Conservation (phyloP, 2,329 filamentous ascomycete species). For the Aureobasidium mangrovei region DNA sequence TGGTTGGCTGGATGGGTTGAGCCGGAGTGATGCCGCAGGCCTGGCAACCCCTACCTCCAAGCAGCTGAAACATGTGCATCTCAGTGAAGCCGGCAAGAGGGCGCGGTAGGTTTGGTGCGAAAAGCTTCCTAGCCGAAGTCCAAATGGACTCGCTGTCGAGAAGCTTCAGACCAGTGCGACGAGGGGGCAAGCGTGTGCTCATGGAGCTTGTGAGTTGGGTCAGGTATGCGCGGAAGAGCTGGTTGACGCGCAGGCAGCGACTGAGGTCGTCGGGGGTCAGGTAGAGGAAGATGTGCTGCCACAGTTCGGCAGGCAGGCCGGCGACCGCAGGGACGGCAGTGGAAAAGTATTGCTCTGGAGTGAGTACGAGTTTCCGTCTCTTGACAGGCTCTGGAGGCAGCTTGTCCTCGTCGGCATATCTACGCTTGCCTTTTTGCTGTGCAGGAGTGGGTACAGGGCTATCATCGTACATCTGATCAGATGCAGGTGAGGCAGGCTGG, state of each 20-base stretch:
- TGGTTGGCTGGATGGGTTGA: slow-evolving; percentile 17
- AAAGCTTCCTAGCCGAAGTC: slow-evolving; percentile 57
- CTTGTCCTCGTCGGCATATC: background rate
- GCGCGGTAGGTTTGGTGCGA: slow-evolving; percentile 58
- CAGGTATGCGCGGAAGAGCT: slow-evolving; percentile 23
- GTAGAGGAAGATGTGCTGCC: slow-evolving; percentile 26
- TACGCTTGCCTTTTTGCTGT: slow-evolving; percentile 14
- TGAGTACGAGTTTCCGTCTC: slow-evolving; percentile 3
- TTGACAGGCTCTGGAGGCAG: background rate
- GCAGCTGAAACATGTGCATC: slow-evolving; percentile 67
- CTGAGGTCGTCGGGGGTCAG: slow-evolving; percentile 26
- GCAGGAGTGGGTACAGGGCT: background rate
- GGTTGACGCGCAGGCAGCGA: slow-evolving; percentile 25
- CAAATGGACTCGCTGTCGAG: slow-evolving; percentile 59
- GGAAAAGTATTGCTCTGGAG: slow-evolving; percentile 10
- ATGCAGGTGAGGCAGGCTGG: background rate
- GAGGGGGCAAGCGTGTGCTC: slow-evolving; percentile 1
- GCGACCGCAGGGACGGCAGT: background rate
- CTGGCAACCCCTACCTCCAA: slow-evolving; percentile 56
- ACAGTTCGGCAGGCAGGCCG: slow-evolving; percentile 13
- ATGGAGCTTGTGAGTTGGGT: slow-evolving; percentile 18
- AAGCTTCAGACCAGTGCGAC: slow-evolving; percentile 19
- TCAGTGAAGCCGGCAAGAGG: slow-evolving; percentile 59
- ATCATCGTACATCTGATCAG: background rate
- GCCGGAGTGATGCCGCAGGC: slow-evolving; percentile 48